Evolutionary conservation across 176 grass and related monocot species (phyloP), one percentile per base, ranked within the genome.

Genomic region (Bolboschoenus planiculmis): DNA sequence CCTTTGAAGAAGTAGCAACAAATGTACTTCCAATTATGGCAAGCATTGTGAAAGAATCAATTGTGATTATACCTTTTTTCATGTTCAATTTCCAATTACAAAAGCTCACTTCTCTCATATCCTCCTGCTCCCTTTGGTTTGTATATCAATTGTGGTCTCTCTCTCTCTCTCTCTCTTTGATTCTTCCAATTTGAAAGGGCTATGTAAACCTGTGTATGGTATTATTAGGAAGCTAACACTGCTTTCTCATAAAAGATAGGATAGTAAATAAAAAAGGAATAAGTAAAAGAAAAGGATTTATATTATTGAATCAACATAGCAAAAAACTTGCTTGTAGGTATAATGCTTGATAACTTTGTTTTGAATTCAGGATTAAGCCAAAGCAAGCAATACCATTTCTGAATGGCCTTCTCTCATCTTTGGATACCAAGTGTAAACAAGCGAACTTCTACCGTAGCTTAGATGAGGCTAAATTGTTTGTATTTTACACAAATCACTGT

Each of bases 401-500:
- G 20, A 99, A 93, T 81, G 96, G 96, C 9, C 91, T 99, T 75
- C 34, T 95, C 53, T 91, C 96, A 79, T 95, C 91, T 67, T 89
- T 95, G 89, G 90, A 99, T 95, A 85, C 92, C 43, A 99, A 99
- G 84, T 99, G 96, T 84, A 99, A 95, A 85, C 96, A 99, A 88
- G 75, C 93, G 27, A 79, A 87, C 56, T 99, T 99, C 84, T 83
- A 78, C 60, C 87, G 88, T 51, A 93, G 96, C 78, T 91, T 99
- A 89, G 96, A 99, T 86, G 96, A 99, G 88, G 93, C 93, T 35
- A 99, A 93, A 88, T 86, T 91, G 96, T 99, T 93, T 76, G 87
- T 87, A 16, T 75, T 51, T 31, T 83, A 83, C 78, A 42, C 43
- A 60, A 53, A 15, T 51, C 24, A 66, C 24, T 58, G 16, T 21